These are phyloP conservation scores for Capronia americana DNA, from an alignment of 2,329 filamentous ascomycete species.

Conservation along the genomic window DNA sequence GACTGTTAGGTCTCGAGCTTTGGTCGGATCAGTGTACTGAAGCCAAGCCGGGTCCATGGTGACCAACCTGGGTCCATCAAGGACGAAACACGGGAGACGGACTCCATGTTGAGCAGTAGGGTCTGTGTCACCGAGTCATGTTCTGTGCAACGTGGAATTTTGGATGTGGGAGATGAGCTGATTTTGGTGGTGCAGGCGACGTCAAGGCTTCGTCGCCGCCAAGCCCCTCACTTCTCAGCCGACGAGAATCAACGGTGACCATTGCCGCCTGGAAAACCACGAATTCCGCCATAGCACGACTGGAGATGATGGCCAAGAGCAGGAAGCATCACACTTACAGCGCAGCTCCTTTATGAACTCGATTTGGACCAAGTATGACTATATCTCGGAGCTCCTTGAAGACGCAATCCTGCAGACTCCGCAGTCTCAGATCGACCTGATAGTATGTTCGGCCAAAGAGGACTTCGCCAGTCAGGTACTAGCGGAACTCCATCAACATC, in stretches of 20 bases:
- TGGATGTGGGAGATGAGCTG: background rate
- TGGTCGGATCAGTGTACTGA: slow-evolving; percentile 39
- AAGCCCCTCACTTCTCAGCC: background rate
- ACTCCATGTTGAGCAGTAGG: slow-evolving; percentile 72
- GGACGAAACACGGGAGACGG: slow-evolving; percentile 89
- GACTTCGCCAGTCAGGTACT: slow-evolving; percentile 69
- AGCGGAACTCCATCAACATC: slow-evolving; percentile 51
- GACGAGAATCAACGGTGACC: background rate
- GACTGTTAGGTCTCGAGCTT: slow-evolving; percentile 94
- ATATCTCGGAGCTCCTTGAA: slow-evolving; percentile 62
- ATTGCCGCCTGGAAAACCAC: no score
- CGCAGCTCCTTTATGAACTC: slow-evolving; percentile 18
- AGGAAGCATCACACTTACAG: background rate
- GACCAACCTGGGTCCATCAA: slow-evolving; percentile 85
- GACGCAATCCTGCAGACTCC: slow-evolving; percentile 64
- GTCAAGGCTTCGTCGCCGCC: slow-evolving; percentile 8
- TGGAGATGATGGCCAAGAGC: slow-evolving; percentile 7
- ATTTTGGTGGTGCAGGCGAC: background rate
- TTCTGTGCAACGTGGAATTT: slow-evolving; percentile 15
- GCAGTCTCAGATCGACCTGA: slow-evolving; percentile 65
- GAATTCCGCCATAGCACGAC: background rate
- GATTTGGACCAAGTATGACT: slow-evolving; percentile 51
- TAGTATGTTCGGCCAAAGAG: slow-evolving; percentile 71
- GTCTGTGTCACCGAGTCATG: slow-evolving; percentile 8
- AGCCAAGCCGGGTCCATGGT: slow-evolving; percentile 36